Base-by-base conservation (phyloP, 2,329 filamentous ascomycete species). In the Ilyonectria mors-panacis region DNA sequence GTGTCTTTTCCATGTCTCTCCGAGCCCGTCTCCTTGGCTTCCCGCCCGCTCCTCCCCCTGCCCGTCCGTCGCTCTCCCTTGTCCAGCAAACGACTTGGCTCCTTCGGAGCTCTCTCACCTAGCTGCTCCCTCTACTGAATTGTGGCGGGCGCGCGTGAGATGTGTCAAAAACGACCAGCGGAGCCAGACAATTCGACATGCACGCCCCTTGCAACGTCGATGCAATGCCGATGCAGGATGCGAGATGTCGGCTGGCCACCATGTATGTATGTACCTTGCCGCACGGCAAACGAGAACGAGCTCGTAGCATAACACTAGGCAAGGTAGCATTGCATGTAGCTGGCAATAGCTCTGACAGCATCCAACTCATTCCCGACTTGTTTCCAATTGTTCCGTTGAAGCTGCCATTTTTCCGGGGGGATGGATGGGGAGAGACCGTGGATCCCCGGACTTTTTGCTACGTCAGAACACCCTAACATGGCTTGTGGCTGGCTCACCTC, bases 61-160 rank as follows among this genome's bases (percentile, higher is more conserved):
- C 60, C 50, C 44, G 56, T 63, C 58, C 62, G 45, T 64, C 48
- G 55, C 62, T 59, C 55, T 59, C 62, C 62, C 61, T 64, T 45
- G 54, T 51, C 55, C 55, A 17, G 44, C 42, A 48, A 58, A 48
- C 17, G 30, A n/a, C 33, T 39, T 39, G 44, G 28, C 44, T 59
- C 8, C 17, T 48, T 54, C 35, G 39, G 47, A 42, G 15, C 23
- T 44, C 39, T 26, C 37, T 19, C 44, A 19, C 44, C 45, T 35
- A 30, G 26, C 26, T 19, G 17, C 35, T 45, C 53, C 21, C 33
- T 57, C 44, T 30, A 33, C 30, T 50, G 23, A 54, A 17, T 45
- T 56, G 51, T 59, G 57, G 63, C 63, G 58, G 63, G 63, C 51
- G 44, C 62, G 42, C 33, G 50, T 59, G 45, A 65, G 45, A 60